A percentile compares a stretch with the other conserved stretches of the same genome.
Conservation (phyloP, 2,329 filamentous ascomycete genomes). For the Alternaria sp. region DNA sequence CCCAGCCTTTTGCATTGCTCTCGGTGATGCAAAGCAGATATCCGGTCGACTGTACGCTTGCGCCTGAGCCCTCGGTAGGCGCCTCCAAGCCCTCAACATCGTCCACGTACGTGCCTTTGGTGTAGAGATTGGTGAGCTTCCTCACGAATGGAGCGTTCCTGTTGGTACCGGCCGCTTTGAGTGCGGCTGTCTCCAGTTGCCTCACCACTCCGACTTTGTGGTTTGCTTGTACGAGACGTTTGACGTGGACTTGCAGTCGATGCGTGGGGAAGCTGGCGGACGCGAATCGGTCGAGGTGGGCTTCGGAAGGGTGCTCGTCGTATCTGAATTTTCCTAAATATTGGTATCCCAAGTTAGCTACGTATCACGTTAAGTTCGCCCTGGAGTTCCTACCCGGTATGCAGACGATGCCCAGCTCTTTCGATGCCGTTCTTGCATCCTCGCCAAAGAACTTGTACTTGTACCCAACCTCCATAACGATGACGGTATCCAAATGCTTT, state of each 20-base stretch:
- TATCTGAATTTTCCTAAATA: slow-evolving; percentile 78
- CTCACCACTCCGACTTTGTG: slow-evolving; percentile 96
- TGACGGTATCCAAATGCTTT: slow-evolving; percentile 84
- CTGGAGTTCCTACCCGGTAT: slow-evolving; percentile 67
- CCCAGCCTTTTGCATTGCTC: slow-evolving; percentile 75
- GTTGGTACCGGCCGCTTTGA: slow-evolving; percentile 96
- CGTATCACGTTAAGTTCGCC: not conserved
- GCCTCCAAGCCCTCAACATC: slow-evolving; percentile 80
- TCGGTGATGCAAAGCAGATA: slow-evolving; percentile 94
- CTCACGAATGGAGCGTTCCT: slow-evolving; percentile 89
- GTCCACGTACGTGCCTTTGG: slow-evolving; percentile 96
- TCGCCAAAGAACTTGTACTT: slow-evolving; percentile 98
- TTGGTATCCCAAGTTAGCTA: slow-evolving; percentile 78
- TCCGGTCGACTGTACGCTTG: slow-evolving; percentile 69
- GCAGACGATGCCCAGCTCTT: slow-evolving; percentile 91
- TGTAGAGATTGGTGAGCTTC: slow-evolving; percentile 95
- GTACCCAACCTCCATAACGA: slow-evolving; percentile 96
- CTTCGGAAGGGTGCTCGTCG: slow-evolving; percentile 84
- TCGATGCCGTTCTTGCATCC: slow-evolving; percentile 86
- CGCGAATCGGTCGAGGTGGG: slow-evolving; percentile 88
- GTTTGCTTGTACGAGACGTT: slow-evolving; percentile 87
- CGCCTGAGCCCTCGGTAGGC: slow-evolving; percentile 55
- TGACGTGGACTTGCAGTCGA: slow-evolving; percentile 89
- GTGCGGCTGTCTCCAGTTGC: slow-evolving; percentile 90
- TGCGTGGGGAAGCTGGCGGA: slow-evolving; percentile 96